phyloP scores from a whole-genome alignment of 371 early-diverging fungal genomes.

The Mortierella sp. region DNA sequence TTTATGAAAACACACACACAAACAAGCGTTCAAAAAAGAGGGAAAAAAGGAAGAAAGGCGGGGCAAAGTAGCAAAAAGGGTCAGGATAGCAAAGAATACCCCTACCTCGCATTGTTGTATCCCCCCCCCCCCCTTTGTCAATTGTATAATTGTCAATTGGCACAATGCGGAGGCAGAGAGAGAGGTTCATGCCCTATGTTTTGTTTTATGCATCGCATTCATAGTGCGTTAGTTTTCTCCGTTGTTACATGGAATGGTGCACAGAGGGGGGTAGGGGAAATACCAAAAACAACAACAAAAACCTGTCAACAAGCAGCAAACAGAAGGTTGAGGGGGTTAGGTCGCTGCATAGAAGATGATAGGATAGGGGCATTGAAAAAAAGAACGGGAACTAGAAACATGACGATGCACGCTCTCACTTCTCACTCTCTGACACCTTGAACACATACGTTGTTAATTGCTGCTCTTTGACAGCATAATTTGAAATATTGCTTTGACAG shows the following conservation, averaged over 20 bases:
- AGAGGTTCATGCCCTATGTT: too few relatives aligned
- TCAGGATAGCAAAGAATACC: background rate
- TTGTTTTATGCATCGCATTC: too few relatives aligned
- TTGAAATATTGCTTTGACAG: too few relatives aligned
- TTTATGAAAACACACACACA: background rate
- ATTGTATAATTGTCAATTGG: background rate
- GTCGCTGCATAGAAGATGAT: background rate
- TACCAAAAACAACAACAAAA: too few relatives aligned
- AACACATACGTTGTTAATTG: background rate
- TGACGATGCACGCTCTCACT: constrained; percentile 1
- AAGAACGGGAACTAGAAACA: background rate
- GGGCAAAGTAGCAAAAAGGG: background rate
- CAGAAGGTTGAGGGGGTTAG: background rate
- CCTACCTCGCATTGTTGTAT: background rate
- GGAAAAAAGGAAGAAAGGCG: background rate
- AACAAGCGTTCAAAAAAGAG: background rate
- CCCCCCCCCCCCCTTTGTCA: background rate
- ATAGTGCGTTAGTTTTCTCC: too few relatives aligned
- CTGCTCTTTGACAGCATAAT: background rate
- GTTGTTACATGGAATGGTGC: too few relatives aligned
- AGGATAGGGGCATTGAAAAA: background rate
- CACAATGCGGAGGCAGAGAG: background rate
- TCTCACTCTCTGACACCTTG: too few relatives aligned
- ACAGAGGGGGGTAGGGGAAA: too few relatives aligned
- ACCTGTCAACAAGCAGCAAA: too few relatives aligned